Percentiles rank a stretch among this genome's conserved stretches.
Conservation (phyloP, 2,329 filamentous ascomycete species). For the Aspergillus cejpii region DNA sequence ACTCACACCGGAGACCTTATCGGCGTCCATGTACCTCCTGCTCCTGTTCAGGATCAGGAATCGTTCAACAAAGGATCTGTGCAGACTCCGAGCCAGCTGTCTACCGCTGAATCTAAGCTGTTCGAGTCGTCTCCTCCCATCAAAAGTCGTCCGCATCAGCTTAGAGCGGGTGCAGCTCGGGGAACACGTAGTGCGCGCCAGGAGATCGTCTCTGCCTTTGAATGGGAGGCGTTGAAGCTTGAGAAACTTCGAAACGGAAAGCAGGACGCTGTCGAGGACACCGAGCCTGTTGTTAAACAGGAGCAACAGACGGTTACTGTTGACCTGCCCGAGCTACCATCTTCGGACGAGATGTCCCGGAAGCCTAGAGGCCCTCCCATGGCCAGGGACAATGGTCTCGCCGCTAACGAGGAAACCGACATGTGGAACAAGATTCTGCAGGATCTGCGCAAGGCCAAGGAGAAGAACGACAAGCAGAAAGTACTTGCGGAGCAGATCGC, state of each 20-base stretch:
- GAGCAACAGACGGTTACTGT: conserved; percentile 3
- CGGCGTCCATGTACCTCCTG: not conserved
- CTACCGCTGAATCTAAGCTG: conserved; percentile 1
- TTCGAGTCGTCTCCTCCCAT: conserved; percentile 1
- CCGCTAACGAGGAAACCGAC: conserved; percentile 41
- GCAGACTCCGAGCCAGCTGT: conserved; percentile 1
- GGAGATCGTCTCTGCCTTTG: conserved; percentile 19
- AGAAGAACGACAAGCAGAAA: conserved; percentile 41
- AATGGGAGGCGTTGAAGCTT: conserved; percentile 25
- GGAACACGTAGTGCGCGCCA: conserved; percentile 20
- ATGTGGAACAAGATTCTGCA: conserved; percentile 42
- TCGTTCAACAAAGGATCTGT: not conserved
- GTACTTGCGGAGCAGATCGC: conserved; percentile 37
- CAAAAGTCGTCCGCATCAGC: conserved; percentile 10
- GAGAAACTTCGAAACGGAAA: conserved; percentile 10
- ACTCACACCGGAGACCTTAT: not conserved
- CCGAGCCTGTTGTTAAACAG: conserved; percentile 3
- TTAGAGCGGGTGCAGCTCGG: conserved; percentile 19
- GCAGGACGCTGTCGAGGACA: conserved; percentile 2
- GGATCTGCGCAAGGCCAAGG: conserved; percentile 39
- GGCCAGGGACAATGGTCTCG: conserved; percentile 39
- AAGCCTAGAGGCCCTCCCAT: conserved; percentile 35
- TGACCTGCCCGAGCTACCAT: conserved; percentile 1
- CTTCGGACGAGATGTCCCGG: conserved; percentile 35
- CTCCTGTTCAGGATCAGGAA: not conserved